Conservation (phyloP, 2,329 filamentous ascomycete genomes). For the Claviceps monticola region DNA sequence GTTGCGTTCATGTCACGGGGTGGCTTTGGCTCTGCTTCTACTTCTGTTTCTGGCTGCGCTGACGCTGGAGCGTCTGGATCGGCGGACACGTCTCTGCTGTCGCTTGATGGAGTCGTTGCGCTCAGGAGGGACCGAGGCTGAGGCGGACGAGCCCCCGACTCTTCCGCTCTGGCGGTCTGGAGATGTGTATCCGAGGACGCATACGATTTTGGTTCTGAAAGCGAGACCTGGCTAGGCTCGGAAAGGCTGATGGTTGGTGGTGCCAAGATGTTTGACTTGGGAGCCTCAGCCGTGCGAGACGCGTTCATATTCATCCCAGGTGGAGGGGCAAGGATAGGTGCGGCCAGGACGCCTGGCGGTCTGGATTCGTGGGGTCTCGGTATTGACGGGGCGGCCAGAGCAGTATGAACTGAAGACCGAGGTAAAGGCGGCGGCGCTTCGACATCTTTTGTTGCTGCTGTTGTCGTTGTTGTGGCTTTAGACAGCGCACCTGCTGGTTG, state of each 20-base stretch:
- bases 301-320: slow-evolving; percentile 15
- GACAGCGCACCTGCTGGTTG: slow-evolving; percentile 8
- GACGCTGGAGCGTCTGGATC: slow-evolving; percentile 9
- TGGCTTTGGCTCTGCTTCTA: neutral
- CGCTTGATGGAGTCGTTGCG: slow-evolving; percentile 6
- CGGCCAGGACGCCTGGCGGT: slow-evolving; percentile 22
- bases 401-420: slow-evolving; percentile 3
- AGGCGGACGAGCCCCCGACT: no score
- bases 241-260: slow-evolving; percentile 16
- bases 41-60: neutral
- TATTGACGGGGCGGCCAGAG: slow-evolving; percentile 11
- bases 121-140: slow-evolving; percentile 6
- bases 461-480: neutral
- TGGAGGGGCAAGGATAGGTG: slow-evolving; percentile 24
- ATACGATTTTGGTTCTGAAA: neutral
- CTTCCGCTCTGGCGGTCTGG: no score
- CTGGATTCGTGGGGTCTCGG: slow-evolving; percentile 14
- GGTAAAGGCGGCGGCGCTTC: slow-evolving; percentile 10
- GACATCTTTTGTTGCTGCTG: slow-evolving; percentile 7
- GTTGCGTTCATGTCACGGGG: slow-evolving; percentile 10
- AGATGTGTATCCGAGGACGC: neutral
- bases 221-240: neutral
- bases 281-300: slow-evolving; percentile 15
- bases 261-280: slow-evolving; percentile 31
- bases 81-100: slow-evolving; percentile 4